A percentile compares a stretch with the other conserved stretches of the same genome.
phyloP scores from a whole-genome alignment of 2,329 filamentous ascomycete species.

The Cytospora leucostoma region DNA sequence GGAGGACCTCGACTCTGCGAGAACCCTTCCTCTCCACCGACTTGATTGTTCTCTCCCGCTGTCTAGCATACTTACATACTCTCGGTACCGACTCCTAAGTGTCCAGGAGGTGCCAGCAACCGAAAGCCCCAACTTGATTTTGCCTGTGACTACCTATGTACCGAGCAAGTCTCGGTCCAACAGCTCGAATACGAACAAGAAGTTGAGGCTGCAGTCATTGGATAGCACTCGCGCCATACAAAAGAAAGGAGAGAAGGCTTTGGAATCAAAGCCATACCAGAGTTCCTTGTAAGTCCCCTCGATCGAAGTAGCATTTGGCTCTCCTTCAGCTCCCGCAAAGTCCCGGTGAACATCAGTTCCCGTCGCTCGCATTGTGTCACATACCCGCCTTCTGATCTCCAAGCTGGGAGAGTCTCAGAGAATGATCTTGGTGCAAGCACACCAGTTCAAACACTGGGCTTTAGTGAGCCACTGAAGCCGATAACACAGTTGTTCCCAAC shows the following conservation, averaged over 20 bases:
- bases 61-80: background rate
- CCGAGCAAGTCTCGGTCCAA: conserved; percentile 5
- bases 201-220: background rate
- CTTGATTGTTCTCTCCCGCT: conserved; percentile 3
- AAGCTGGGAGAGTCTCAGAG: conserved; percentile 13
- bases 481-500: background rate
- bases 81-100: conserved; percentile 2
- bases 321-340: background rate
- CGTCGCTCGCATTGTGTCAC: conserved; percentile 11
- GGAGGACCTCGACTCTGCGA: background rate
- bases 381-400: background rate
- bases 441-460: conserved; percentile 1
- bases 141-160: background rate
- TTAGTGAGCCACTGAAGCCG: conserved; percentile 20
- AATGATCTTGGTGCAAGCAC: background rate
- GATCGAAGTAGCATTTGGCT: background rate
- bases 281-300: conserved; percentile 21
- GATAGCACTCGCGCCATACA: background rate
- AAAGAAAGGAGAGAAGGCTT: conserved; percentile 4
- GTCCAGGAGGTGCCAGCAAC: conserved; percentile 7
- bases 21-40: background rate
- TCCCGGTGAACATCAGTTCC: conserved; percentile 7
- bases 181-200: conserved; percentile 3
- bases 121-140: conserved; percentile 18
- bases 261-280: background rate